A percentile compares a stretch with the other conserved stretches of the same genome.
Evolutionary conservation across 768 basidiomycete species (phyloP).

Genomic region (Lactarius hatsudake): DNA sequence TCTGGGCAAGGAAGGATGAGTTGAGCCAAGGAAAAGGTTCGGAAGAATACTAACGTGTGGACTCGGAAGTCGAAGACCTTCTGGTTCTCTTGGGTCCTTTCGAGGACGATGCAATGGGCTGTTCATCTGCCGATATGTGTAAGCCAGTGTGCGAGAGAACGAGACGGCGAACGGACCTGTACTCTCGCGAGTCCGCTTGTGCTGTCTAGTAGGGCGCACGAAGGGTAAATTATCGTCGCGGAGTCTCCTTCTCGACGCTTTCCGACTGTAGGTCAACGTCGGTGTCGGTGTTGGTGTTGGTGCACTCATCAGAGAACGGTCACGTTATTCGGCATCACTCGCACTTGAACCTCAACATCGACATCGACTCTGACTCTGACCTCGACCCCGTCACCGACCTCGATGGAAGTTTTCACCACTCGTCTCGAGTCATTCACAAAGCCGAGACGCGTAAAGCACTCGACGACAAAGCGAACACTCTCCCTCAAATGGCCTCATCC

Average conservation of each 20-base stretch:
- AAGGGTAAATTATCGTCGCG: neutral
- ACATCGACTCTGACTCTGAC: neutral
- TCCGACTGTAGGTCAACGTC: constrained; percentile 13
- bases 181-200: neutral
- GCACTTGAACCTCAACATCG: neutral
- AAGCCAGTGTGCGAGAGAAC: neutral
- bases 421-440: constrained; percentile 70
- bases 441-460: constrained; percentile 57
- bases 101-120: neutral
- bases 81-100: neutral
- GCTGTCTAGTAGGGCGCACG: constrained; percentile 12
- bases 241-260: constrained; percentile 6
- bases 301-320: constrained; percentile 11
- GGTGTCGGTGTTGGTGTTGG: constrained; percentile 4
- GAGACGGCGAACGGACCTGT: neutral
- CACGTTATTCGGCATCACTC: constrained; percentile 18
- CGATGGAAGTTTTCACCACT: constrained; percentile 23
- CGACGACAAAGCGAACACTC: constrained; percentile 41
- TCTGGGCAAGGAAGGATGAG: neutral
- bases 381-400: neutral
- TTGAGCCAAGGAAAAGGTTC: constrained; percentile 4
- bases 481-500: constrained; percentile 81
- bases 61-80: neutral
- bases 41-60: constrained; percentile 13
- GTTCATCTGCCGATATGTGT: neutral